Percentiles rank a stretch among this genome's conserved stretches.
These are phyloP conservation scores for Cucumis sativus DNA, from an alignment of 306 rosid genomes.

Conservation along the genomic window Cucumber_9930_V3 NC_026660.2:12267001-12267500, in stretches of 20 bases:
- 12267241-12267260: no score
- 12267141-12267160: not conserved
- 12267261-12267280: not conserved
- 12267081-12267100: no score
- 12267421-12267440: not conserved
- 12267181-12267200: not conserved
- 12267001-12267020: not conserved
- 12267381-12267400: not conserved
- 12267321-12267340: not conserved
- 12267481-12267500: not conserved
- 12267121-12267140: not conserved
- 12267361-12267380: not conserved
- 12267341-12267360: not conserved
- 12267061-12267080: no score
- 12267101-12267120: not conserved
- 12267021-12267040: not conserved
- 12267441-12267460: conserved; percentile 1
- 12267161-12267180: not conserved
- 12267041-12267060: not conserved
- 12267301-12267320: conserved; percentile 15
- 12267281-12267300: not conserved
- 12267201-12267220: not conserved
- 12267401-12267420: not conserved
- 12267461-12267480: conserved; percentile 1
- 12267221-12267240: not conserved